Percentiles rank a stretch among this genome's conserved stretches.
Evolutionary conservation across 257 asterid species (phyloP).

Genomic region (Nicotiana tabacum): DNA sequence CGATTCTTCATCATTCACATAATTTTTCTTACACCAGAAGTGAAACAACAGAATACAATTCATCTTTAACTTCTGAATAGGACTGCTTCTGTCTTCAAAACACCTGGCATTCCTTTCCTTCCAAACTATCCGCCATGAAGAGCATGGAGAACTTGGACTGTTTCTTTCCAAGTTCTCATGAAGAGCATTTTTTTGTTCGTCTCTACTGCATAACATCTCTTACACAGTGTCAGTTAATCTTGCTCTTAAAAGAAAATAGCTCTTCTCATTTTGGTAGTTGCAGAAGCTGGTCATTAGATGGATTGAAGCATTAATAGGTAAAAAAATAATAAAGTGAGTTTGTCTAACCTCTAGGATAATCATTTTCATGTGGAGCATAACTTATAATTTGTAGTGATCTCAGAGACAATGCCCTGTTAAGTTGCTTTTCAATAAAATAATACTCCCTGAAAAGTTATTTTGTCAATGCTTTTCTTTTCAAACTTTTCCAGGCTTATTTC

Average conservation of each 20-base stretch:
- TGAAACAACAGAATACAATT: no score
- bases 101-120: no score
- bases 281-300: not conserved
- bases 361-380: not conserved
- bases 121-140: no score
- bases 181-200: not conserved
- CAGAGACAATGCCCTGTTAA: not conserved
- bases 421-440: not conserved
- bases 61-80: no score
- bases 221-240: not conserved
- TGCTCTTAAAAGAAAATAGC: not conserved
- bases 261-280: not conserved
- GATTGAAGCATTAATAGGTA: not conserved
- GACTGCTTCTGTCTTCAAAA: no score
- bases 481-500: not conserved
- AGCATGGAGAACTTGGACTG: no score
- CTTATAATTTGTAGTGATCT: not conserved
- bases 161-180: not conserved
- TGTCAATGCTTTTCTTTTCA: not conserved
- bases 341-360: not conserved
- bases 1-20: no score
- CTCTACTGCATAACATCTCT: not conserved
- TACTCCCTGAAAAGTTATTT: not conserved
- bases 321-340: not conserved
- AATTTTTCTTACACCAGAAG: no score